Base-by-base conservation (phyloP, 73 alveolate genomes). In the Blepharisma japonicum region DNA sequence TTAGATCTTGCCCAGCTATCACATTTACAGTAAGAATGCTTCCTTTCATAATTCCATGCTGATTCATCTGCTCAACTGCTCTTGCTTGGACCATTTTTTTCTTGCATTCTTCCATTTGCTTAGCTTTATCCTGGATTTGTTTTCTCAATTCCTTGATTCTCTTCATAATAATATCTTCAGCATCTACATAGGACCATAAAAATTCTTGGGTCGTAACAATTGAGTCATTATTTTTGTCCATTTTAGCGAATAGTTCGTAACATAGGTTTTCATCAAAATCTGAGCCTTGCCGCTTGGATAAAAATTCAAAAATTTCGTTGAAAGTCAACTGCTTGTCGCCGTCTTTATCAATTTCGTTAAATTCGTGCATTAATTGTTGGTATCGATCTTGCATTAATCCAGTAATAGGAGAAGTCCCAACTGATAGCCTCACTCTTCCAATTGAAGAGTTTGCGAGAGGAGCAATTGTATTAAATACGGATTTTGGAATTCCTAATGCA, bases 41-140 rank as follows among this genome's bases (percentile, higher is more conserved):
- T 11, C 84, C 90, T 39, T 79, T 81, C 94, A 87, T 87, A 23
- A 87, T 87, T 6, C 94, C 94, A 53, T 87, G 45, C 51, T 82
- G 82, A 50, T 84, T 87, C 23, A 84, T 38, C 27, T 27, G 45
- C 74, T 86, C 93, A 11, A 83, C 51, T 61, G 14, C 56, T 4
- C 21, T 25, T 25, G 77, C 42, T 21, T 27, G 18, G 18, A 21
- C n/a, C 50, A 61, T 9, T 4, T 61, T 61, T 21, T 61, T 27
- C n/a, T 61, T n/a, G 42, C 20, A 14, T 21, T 61, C 77, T 61
- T 61, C 18, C 14, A 61, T 20, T 14, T 20, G 18, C 14, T 61
- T 61, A 21, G 14, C 21, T 9, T 61, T 61, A 9, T 61, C 53
- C 21, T 61, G 42, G n/a, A 61, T 61, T 9, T 61, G 18, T 3